These are phyloP conservation scores for Coemansia biformis DNA, from an alignment of 192 early-diverging fungal genomes.

Conservation along the genomic window DNA sequence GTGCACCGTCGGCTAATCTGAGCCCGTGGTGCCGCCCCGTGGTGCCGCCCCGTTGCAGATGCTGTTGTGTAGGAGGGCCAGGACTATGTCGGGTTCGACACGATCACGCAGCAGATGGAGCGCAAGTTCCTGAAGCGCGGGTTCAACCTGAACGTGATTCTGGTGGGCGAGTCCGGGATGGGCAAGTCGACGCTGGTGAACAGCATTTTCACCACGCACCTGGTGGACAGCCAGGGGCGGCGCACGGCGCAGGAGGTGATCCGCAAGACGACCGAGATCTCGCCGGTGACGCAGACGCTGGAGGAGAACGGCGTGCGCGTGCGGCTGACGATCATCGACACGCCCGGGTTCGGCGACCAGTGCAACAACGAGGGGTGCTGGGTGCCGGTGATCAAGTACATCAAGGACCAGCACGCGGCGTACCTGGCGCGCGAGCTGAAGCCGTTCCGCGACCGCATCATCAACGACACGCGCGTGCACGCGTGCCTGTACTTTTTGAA, in stretches of 20 bases:
- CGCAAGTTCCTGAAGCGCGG: constrained; percentile 95
- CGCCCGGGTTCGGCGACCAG: constrained; percentile 97
- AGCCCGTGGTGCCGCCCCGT: too few species aligned
- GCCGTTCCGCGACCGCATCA: constrained; percentile 79
- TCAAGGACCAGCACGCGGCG: constrained; percentile 96
- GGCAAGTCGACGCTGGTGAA: constrained; percentile 99
- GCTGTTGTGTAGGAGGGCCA: constrained; percentile 56
- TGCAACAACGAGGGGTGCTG: constrained; percentile 99
- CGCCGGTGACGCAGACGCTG: constrained; percentile 84
- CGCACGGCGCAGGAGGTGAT: constrained; percentile 71
- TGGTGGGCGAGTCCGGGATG: constrained; percentile 94
- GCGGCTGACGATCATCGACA: constrained; percentile 94
- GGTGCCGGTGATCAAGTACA: constrained; percentile 98
- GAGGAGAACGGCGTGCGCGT: constrained; percentile 94
- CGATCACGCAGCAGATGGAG: constrained; percentile 94
- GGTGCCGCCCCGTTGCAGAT: background rate
- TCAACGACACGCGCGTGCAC: constrained; percentile 93
- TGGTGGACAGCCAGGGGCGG: constrained; percentile 89
- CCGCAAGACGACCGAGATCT: constrained; percentile 94
- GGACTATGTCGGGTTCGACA: constrained; percentile 97
- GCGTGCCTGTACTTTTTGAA: constrained; percentile 94
- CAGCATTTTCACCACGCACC: constrained; percentile 94
- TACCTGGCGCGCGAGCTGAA: constrained; percentile 93
- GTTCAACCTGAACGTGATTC: constrained; percentile 97
- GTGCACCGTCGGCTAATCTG: too few species aligned